phyloP scores from a whole-genome alignment of 352 stramenopile species.

The Thalassiosira livingstoniorum region DNA sequence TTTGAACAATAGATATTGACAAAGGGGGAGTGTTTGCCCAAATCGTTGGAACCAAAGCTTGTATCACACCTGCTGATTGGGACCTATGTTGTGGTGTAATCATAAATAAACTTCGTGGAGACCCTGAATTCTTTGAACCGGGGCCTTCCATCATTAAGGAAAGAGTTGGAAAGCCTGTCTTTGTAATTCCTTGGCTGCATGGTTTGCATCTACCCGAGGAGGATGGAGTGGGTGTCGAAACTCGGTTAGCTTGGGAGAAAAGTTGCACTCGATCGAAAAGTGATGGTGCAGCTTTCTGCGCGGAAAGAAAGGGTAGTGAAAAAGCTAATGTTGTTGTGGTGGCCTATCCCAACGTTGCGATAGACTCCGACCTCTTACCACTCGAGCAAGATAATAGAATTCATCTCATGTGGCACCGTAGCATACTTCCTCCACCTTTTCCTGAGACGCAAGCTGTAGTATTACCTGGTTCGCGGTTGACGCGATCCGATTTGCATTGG shows the following conservation, averaged over 20 bases:
- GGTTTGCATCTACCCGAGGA: conserved; percentile 41
- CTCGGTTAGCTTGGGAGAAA: conserved; percentile 31
- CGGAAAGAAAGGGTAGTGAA: too few species aligned
- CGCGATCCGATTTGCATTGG: conserved; percentile 50
- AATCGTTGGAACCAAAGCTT: conserved; percentile 57
- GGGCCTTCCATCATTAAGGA: conserved; percentile 44
- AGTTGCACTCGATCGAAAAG: neutral
- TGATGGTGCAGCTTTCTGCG: too few species aligned
- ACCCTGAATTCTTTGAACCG: conserved; percentile 47
- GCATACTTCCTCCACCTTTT: conserved; percentile 41
- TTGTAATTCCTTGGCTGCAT: conserved; percentile 45
- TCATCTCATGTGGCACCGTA: conserved; percentile 35
- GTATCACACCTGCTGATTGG: conserved; percentile 51
- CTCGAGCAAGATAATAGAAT: conserved; percentile 47
- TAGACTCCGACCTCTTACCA: conserved; percentile 42
- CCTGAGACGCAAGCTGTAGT: conserved; percentile 41
- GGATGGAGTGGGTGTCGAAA: conserved; percentile 46
- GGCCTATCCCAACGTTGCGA: conserved; percentile 48
- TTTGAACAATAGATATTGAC: conserved; percentile 53
- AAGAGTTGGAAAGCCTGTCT: conserved; percentile 59
- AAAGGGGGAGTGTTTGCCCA: conserved; percentile 58
- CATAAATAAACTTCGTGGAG: conserved; percentile 49
- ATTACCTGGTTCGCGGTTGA: conserved; percentile 55
- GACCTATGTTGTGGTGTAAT: conserved; percentile 50
- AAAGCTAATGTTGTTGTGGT: conserved; percentile 43